Base-by-base conservation (phyloP, 192 early-diverging fungal genomes). In the Linnemannia elongata region DNA sequence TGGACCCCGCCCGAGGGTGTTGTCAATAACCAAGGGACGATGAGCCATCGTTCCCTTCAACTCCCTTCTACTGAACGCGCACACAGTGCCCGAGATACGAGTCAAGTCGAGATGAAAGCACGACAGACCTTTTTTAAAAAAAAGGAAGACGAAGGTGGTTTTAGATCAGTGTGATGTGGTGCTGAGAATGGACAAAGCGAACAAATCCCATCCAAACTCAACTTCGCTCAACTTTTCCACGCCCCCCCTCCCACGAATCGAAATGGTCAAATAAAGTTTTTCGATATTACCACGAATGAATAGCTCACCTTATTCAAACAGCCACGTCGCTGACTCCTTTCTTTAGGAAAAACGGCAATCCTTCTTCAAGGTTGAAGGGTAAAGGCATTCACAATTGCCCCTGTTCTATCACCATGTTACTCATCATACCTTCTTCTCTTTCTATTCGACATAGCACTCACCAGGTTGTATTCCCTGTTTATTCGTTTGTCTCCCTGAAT, bases 321-420 rank as follows among this genome's bases (percentile, higher is more conserved):
- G 12, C 70, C 18, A 27, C 41, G 38, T 38, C 36, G 38, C 70
- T 72, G 41, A 72, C 70, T 72, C 70, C 38, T 72, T 72, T 72
- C 70, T 72, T 72, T 72, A 72, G 70, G 70, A 41, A 38, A 72
- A 72, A 72, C 70, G 70, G 70, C 70, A 72, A 72, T 38, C 35
- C 39, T 66, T 8, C 12, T 52, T 22, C 20, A 52, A 52, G 2
- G 30, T 12, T 33, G 27, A 66, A 60, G 54, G 24, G 57, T 66
- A 13, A 12, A 27, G 30, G 13, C 60, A 66, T 66, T 27, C 60
- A 4, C 27, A 30, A 30, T 12, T 3, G n/a, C 4, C 30, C 27
- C 30, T 66, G 60, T 15, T 66, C 30, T 66, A 15, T 33, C 12
- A 12, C 60, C 27, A 66, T 66, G 30, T 66, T 66, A 66, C 30